Conservation (phyloP, 371 early-diverging fungal species). For the Syncephalastrum racemosum region DNA sequence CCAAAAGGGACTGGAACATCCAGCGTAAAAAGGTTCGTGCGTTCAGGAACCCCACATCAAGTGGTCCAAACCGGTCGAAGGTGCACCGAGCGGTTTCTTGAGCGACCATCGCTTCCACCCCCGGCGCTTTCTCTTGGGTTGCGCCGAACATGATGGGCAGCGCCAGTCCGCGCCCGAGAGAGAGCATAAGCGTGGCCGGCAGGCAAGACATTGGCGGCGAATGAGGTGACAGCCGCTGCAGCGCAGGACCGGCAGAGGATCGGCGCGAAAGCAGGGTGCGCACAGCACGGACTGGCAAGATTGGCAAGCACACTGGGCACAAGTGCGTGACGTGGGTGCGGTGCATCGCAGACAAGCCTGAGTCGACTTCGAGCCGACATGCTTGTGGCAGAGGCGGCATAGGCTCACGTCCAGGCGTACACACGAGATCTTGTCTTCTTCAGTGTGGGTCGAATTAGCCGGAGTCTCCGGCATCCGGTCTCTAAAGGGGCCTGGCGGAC, state of each 20-base stretch:
- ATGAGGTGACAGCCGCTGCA: slow-evolving; percentile 8
- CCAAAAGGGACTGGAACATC: too few relatives aligned
- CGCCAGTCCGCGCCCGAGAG: too few relatives aligned
- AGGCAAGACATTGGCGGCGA: background rate
- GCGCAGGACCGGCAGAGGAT: slow-evolving; percentile 3
- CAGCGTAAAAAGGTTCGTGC: too few relatives aligned
- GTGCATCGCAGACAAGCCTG: slow-evolving; percentile 8
- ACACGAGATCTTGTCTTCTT: background rate
- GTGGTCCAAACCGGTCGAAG: too few relatives aligned
- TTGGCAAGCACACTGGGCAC: slow-evolving; percentile 13
- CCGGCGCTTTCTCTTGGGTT: too few relatives aligned
- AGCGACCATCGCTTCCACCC: too few relatives aligned
- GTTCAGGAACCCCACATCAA: too few relatives aligned
- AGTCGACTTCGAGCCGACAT: slow-evolving; percentile 4
- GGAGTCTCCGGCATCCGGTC: slow-evolving; percentile 6
- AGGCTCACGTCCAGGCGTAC: slow-evolving; percentile 7
- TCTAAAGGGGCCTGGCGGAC: slow-evolving; percentile 1
- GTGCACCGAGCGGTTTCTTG: too few relatives aligned
- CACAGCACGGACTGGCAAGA: too few relatives aligned
- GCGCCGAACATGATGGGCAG: too few relatives aligned
- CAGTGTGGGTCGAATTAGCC: slow-evolving; percentile 6
- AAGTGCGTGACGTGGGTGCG: slow-evolving; percentile 5
- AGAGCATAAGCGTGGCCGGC: too few relatives aligned
- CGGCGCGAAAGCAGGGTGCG: background rate
- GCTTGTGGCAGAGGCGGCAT: slow-evolving; percentile 13